Evolutionary conservation across 345 rosid genomes (phyloP).

Genomic region (Combretum micranthum): DNA sequence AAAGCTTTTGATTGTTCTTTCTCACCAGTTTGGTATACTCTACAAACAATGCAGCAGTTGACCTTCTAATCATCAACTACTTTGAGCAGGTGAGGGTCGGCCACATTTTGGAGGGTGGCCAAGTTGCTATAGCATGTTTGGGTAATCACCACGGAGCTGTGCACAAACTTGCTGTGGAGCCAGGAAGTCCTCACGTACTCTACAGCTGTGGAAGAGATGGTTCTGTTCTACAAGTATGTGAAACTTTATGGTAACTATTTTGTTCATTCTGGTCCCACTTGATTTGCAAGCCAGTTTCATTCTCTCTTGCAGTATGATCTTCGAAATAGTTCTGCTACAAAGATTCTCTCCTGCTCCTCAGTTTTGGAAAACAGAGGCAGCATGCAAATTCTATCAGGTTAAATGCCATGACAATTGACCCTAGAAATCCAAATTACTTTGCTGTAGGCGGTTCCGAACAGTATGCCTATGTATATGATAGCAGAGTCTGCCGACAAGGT

Average conservation of each 20-base stretch:
- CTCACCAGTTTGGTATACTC: background rate
- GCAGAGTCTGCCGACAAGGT: slow-evolving; percentile 35
- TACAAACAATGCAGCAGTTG: background rate
- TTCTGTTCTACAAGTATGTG: slow-evolving; percentile 53
- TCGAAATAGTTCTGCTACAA: slow-evolving; percentile 31
- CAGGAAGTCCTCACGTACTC: slow-evolving; percentile 48
- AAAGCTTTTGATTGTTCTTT: no score
- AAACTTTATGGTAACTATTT: background rate
- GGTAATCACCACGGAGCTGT: slow-evolving; percentile 47
- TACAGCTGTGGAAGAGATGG: slow-evolving; percentile 70
- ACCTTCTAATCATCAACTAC: background rate
- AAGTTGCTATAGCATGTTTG: slow-evolving; percentile 35
- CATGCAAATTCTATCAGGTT: slow-evolving; percentile 33
- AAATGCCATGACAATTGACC: slow-evolving; percentile 49
- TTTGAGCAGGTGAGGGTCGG: slow-evolving; percentile 45
- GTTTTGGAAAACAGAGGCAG: slow-evolving; percentile 32
- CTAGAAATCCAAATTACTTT: slow-evolving; percentile 41
- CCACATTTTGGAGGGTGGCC: slow-evolving; percentile 36
- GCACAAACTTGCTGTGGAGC: slow-evolving; percentile 51
- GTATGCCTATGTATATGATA: slow-evolving; percentile 49
- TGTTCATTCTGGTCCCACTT: background rate
- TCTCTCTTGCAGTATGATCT: slow-evolving; percentile 45
- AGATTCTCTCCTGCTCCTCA: slow-evolving; percentile 39
- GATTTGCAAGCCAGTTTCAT: slow-evolving; percentile 2
- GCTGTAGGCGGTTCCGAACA: slow-evolving; percentile 62